Evolutionary conservation across 2,329 filamentous ascomycete genomes (phyloP), one percentile per base, ranked within the genome.

Genomic region (Fusarium globosum): DNA sequence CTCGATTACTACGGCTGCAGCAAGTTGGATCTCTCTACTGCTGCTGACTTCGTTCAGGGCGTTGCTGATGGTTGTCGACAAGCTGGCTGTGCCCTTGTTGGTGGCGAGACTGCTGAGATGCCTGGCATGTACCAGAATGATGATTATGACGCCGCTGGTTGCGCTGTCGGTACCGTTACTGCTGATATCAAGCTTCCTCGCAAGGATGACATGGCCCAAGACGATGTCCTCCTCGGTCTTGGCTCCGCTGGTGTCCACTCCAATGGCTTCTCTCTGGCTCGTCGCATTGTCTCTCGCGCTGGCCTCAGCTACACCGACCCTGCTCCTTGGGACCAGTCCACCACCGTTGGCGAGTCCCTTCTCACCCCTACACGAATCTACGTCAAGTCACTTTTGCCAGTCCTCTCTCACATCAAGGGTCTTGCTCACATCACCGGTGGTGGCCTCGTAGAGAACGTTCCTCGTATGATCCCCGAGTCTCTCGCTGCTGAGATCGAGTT

Each of bases 51-150:
- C 80, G 93, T 99, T 45, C 90, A 94, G 79, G 95, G 96, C 72
- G 95, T 99, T 6, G 95, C 95, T 6, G 88, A 92, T 36, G 96
- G 96, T 53, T 99, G 96, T 84, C 90, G 90, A 68, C 90, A 95
- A 79, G 91, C 96, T 1, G 92, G 92, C 49, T 97, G 96, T 79
- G 95, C 95, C 21, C 88, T 99, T 7, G 93, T 98, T n/a, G 96
- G 96, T 43, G 96, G 96, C 49, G 96, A 99, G 84, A 99, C 96
- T 2, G 96, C 96, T 12, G 96, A 99, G 84, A 98, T 99, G 96
- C 96, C 96, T 0, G 95, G 95, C 61, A 94, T 98, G 86, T 98
- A 97, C 85, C 88, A 92, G 72, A 91, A 89, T 60, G 93, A 94
- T 56, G 94, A 97, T 80, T 99, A 98, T 82, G 96, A 99, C 78